Evolutionary conservation across 352 stramenopile genomes (phyloP), one percentile per base, ranked within the genome.

Genomic region (Phytophthora pistaciae): DNA sequence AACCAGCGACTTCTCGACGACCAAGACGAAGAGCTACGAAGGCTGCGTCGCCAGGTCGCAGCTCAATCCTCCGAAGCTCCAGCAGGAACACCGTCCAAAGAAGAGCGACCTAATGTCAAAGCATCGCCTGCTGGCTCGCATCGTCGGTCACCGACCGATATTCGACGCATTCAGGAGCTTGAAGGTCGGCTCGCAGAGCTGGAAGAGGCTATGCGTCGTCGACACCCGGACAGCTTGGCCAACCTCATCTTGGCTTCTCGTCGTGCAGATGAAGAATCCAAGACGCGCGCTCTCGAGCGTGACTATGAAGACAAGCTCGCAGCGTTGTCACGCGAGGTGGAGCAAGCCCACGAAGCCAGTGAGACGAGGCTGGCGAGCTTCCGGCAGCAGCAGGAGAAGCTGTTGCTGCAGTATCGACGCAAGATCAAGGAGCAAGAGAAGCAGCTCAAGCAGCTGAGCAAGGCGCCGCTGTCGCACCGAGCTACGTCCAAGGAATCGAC

Each of bases 1-100:
- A 96, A 96, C 58, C 90, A 96, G 60, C 68, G 85, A 4, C 55
- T 95, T n/a, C 59, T 95, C 3, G 88, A 96, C 31, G 86, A 88
- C 9, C 88, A 96, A 63, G 88, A 96, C 44, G 85, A 88, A 10
- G 74, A 88, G 23, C 33, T 93, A n/a, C 66, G 60, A 27, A 66
- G 66, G 7, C 66, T 93, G 16, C 72, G 72, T 42, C 54, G 56
- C 16, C 58, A 70, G n/a, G 54, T 68, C 27, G 48, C 49, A n/a
- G 29, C 70, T 52, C 48, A 65, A 21, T 20, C 42, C 3, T 64
- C 50, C 1, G 61, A 68, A 8, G 13, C 56, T 21, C 29, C n/a
- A 44, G 7, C 64, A 36, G 46, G 36, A 59, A 77, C 49, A 18
- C 42, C 68, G 29, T 67, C 56, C 2, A 77, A 74, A 46, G 56